A percentile compares a stretch with the other conserved stretches of the same genome.
Conservation (phyloP, 1,139 yeast species). For the Hyphopichia wangnamkhiaoensis region DNA sequence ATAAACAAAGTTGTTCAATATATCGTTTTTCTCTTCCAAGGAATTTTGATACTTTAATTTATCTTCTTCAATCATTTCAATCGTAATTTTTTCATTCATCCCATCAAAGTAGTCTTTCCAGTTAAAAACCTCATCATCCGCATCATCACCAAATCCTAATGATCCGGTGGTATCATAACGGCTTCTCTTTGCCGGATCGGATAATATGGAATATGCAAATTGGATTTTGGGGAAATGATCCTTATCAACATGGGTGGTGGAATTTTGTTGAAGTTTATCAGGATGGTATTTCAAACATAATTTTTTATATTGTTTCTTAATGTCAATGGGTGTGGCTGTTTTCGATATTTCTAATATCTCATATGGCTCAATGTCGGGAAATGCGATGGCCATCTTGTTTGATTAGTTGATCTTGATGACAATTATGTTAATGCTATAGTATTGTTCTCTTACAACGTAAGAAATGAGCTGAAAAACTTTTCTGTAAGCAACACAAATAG, state of each 20-base stretch:
- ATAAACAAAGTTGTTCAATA: conserved; percentile 56
- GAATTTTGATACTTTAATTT: conserved; percentile 62
- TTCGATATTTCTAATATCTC: conserved; percentile 48
- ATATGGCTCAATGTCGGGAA: conserved; percentile 68
- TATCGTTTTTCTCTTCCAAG: conserved; percentile 67
- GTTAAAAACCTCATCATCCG: conserved; percentile 39
- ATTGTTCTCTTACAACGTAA: too few relatives aligned
- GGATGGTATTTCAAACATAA: conserved; percentile 76
- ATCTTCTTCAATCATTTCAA: conserved; percentile 76
- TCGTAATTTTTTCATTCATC: conserved; percentile 62
- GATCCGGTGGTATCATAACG: conserved; percentile 72
- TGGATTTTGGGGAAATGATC: conserved; percentile 68
- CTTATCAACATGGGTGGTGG: conserved; percentile 23
- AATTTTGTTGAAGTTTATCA: conserved; percentile 57
- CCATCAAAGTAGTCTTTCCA: conserved; percentile 70
- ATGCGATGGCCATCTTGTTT: conserved; percentile 38
- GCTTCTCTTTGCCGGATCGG: conserved; percentile 56
- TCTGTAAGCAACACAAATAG: too few relatives aligned
- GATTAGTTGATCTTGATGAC: not conserved
- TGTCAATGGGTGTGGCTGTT: conserved; percentile 50
- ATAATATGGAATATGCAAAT: conserved; percentile 70
- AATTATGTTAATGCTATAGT: too few relatives aligned
- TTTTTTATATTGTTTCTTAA: conserved; percentile 72
- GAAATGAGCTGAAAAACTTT: too few relatives aligned
- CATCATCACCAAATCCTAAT: conserved; percentile 43